Percentiles rank a stretch among this genome's conserved stretches.
Conservation (phyloP, 2,329 filamentous ascomycete species). For the Ophiostoma pallidulum region DNA sequence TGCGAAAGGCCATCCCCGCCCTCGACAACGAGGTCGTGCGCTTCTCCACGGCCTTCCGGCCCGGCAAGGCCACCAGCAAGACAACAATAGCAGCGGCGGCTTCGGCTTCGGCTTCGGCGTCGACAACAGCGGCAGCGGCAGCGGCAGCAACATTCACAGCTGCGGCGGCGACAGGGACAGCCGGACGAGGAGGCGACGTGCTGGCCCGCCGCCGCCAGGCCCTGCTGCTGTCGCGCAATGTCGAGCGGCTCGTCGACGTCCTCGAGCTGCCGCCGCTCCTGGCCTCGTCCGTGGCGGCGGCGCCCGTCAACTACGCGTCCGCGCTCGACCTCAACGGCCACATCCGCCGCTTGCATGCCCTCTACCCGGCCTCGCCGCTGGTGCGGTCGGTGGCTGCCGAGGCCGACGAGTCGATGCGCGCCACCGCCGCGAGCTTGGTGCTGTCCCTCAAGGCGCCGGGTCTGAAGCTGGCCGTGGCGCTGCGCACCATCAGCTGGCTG, state of each 20-base stretch:
- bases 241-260: slow-evolving; percentile 81
- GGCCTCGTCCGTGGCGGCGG: slow-evolving; percentile 62
- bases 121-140: slow-evolving; percentile 42
- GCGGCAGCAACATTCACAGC: too few relatives aligned
- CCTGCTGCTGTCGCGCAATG: slow-evolving; percentile 73
- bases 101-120: too few relatives aligned
- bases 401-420: slow-evolving; percentile 78
- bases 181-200: slow-evolving; percentile 23
- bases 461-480: slow-evolving; percentile 79
- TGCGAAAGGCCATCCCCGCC: slow-evolving; percentile 64
- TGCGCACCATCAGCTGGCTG: slow-evolving; percentile 86
- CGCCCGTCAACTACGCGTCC: slow-evolving; percentile 69
- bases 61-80: slow-evolving; percentile 56
- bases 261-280: slow-evolving; percentile 82
- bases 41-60: slow-evolving; percentile 79
- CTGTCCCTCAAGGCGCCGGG: slow-evolving; percentile 63
- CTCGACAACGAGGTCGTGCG: slow-evolving; percentile 68
- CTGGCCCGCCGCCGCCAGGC: slow-evolving; percentile 68
- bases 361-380: slow-evolving; percentile 73
- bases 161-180: slow-evolving; percentile 24
- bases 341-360: slow-evolving; percentile 70
- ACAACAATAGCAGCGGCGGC: background rate
- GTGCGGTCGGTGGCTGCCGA: slow-evolving; percentile 64
- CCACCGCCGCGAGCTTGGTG: slow-evolving; percentile 79
- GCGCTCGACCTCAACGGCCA: slow-evolving; percentile 90